Evolutionary conservation across 106 monocot genomes (phyloP), one percentile per base, ranked within the genome.

Genomic region (Acorus calamus): DNA sequence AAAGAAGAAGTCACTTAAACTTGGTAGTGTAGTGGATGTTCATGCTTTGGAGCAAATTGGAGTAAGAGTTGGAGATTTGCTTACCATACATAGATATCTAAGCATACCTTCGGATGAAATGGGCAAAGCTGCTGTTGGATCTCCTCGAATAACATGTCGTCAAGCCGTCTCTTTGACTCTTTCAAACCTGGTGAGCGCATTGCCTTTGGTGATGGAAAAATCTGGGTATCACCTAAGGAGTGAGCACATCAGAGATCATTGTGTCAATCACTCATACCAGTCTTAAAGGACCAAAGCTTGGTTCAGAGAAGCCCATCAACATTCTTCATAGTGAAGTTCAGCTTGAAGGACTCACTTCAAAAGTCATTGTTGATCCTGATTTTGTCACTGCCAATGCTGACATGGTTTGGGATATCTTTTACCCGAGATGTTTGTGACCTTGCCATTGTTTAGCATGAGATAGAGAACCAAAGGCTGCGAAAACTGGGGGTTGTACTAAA

Each of bases 321-420:
- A 65, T 81, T 44, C 81, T 76, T 4, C 42, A 66, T 50, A 81
- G 81, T 66, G 61, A 64, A 42, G 47, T 76, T 49, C 68, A 77
- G 45, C 53, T 64, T 50, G 50, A 76, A 73, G 76, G 76, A 14
- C 60, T 81, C 3, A 76, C 76, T 6, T 60, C 72, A 14, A 81
- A 81, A 56, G 81, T 76, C 62, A 60, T 76, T 42, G 50, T 57
- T 28, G 81, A 81, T 52, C 81, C 77, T 14, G 76, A 81, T 2
- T 81, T 81, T 56, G 57, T 81, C 53, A 63, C 54, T 61, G 28
- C 64, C 7, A 72, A 77, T 57, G 81, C 81, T 42, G 76, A 81
- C 47, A 81, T 81, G 72, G 73, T n/a, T 77, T 0, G 81, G 81
- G 44, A 64, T 81, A 41, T 81, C 81, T 42, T 81, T 81, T 50